Base-by-base conservation (phyloP, 352 stramenopile genomes). In the Globisporangium okanoganense region DNA sequence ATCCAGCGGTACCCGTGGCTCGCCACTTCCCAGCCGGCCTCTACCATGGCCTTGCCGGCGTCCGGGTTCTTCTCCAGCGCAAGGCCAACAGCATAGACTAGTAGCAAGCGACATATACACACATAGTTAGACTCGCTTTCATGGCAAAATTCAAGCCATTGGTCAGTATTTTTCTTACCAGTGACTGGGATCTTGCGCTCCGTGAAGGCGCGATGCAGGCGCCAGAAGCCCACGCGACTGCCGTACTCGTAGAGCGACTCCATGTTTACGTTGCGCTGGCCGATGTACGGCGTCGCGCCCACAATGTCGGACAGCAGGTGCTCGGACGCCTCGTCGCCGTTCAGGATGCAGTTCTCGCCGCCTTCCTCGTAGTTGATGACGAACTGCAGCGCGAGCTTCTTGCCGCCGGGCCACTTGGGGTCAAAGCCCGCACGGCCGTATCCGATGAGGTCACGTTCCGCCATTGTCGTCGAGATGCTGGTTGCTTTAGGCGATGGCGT, bases 311-410 rank as follows among this genome's bases (percentile, higher is more conserved):
- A 94, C 36, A 98, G 76, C 36, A 98, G 70, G 67, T 97, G 84
- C 77, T 98, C 93, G 24, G 83, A 96, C 56, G 82, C 78, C 9
- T 44, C 53, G 69, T 98, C 93, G 3, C 92, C 92, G 67, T 98
- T 85, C 18, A 98, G 76, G 22, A 97, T 66, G 61, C 91, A 97
- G 70, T 92, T 98, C 69, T 99, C 95, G 40, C 92, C 92, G 43
- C 95, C 95, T 72, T 98, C 95, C 76, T 99, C 94, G 73, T 98
- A 99, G 78, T 99, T 99, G 62, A 99, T 87, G 7, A 99, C 95
- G 65, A 99, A 96, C 69, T 98, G 96, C 43, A 90, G 59, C 33
- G 94, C 94, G 44, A 98, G 72, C 65, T 96, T 92, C 69, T 91
- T 86, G 63, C 72, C 67, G 60, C 73, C 61, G 40, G 93, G 90